Base-by-base conservation (phyloP, 306 rosid genomes). In the Prunus salicina region DNA sequence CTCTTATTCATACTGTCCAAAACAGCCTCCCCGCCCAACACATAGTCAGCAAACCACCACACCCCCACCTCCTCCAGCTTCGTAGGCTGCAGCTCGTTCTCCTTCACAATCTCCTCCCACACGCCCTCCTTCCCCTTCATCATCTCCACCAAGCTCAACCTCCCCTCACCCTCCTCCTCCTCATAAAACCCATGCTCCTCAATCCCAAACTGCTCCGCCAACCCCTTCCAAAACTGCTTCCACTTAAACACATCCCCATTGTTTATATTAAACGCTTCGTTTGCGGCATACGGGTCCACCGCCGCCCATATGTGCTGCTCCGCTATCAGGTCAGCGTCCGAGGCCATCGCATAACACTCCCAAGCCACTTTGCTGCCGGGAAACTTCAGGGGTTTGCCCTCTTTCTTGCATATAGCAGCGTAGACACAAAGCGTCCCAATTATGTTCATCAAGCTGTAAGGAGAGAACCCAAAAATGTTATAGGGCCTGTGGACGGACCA, bases 291-390 rank as follows among this genome's bases (percentile, higher is more conserved):
- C 1, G 87, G 91, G 56, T 91, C 96, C 70, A 91, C 93, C 60
- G 89, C 89, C 2, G 93, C 91, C 96, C 93, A 88, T 20, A 91
- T 87, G 1, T 91, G 93, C 64, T 91, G 96, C 86, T 89, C 96
- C 7, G 93, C 93, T 8, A 88, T 80, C 84, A 90, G 72, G 85
- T 90, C 91, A 0, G 89, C 90, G 72, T 91, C 96, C 7, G 90
- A 87, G 28, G 70, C 85, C 52, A 14, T 58, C 3, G 74, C 24
- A 41, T 80, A 91, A 34, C 69, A 14, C 50, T 88, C 93, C 93
- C 93, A 89, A 7, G 82, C 87, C 22, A 3, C 79, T 38, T 65
- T 83, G 0, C 68, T 72, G 1, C 96, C 93, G 0, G 96, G 96
- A 67, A 91, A 91, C 46, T 53, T 81, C 84, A 91, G 75, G 7